Evolutionary conservation across 805 yeast species (phyloP), one percentile per base, ranked within the genome.

Genomic region (Starmerella davenportii): DNA sequence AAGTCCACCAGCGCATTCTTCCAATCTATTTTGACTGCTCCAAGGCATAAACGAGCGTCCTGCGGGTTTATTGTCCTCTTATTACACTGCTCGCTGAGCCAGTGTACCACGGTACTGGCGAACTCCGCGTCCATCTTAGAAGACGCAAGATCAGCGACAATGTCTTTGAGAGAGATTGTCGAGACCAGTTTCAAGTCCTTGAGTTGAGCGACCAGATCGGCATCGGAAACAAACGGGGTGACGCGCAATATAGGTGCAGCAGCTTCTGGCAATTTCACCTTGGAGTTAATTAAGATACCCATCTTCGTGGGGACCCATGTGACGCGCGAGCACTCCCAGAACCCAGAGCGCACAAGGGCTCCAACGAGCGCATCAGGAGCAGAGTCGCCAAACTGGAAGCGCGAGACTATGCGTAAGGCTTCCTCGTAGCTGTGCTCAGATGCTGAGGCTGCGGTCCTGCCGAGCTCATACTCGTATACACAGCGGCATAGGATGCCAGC

Each of bases 281-380:
- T 47, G 2, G 46, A 37, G 4, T 58, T 51, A 3, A 55, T 49
- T 30, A 43, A 35, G 14, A 61, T 43, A 1, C 63, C 64, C 25
- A 48, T 44, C 9, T 51, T 43, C 1, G 61, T 45, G 3, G 60
- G 58, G 5, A 61, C 41, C 15, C 58, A 49, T 2, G 56, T 45
- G 5, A 45, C 37, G 3, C 25, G 31, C 3, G 56, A 49, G 14
- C 54, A 47, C 7, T 45, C 40, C 63, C 63, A 61, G 40, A 61
- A 61, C 3, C 65, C 65, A 4, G 51, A 37, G 1, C 54, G 48
- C 16, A 61, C 46, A 38, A 47, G 48, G 17, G 47, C 46, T 2
- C 64, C 65, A 5, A 61, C 55, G 11, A 42, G 27, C 1, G 49
- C 40, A 37, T 61, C 64, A 2, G 65, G 65, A 2, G 62, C 53